A percentile compares a stretch with the other conserved stretches of the same genome.
Conservation (phyloP, 331 rosid genomes). For the Malus hybrid region DNA sequence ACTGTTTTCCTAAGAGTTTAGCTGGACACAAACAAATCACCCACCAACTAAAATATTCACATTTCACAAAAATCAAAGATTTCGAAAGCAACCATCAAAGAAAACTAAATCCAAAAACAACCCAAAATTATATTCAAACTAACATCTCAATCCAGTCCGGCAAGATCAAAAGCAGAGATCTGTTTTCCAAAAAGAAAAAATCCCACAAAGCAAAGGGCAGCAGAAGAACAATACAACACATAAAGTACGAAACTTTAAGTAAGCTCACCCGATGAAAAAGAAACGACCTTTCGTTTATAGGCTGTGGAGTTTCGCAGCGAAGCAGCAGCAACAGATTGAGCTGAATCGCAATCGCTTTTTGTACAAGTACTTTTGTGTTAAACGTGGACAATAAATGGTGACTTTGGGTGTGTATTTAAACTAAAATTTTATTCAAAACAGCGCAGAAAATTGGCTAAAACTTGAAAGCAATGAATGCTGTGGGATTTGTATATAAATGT, state of each 20-base stretch:
- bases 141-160: constrained; percentile 25
- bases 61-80: background rate
- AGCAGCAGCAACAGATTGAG: constrained; percentile 34
- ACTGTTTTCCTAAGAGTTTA: background rate
- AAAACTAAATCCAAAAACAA: constrained; percentile 2
- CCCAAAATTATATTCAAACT: constrained; percentile 16
- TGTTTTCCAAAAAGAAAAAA: background rate
- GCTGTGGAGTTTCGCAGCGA: background rate
- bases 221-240: constrained; percentile 7
- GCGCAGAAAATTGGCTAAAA: background rate
- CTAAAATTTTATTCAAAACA: background rate
- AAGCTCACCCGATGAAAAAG: constrained; percentile 19
- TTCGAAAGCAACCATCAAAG: constrained; percentile 21
- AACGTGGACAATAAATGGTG: background rate
- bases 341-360: constrained; percentile 29
- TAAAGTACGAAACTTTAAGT: constrained; percentile 4
- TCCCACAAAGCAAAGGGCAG: constrained; percentile 9
- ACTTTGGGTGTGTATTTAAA: background rate
- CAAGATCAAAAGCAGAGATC: constrained; percentile 34
- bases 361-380: background rate
- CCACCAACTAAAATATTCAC: background rate
- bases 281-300: background rate
- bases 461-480: background rate
- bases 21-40: background rate
- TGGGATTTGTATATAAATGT: background rate